Evolutionary conservation across 441 rosid species (phyloP).

Genomic region (Dalechampia spathulata): DNA sequence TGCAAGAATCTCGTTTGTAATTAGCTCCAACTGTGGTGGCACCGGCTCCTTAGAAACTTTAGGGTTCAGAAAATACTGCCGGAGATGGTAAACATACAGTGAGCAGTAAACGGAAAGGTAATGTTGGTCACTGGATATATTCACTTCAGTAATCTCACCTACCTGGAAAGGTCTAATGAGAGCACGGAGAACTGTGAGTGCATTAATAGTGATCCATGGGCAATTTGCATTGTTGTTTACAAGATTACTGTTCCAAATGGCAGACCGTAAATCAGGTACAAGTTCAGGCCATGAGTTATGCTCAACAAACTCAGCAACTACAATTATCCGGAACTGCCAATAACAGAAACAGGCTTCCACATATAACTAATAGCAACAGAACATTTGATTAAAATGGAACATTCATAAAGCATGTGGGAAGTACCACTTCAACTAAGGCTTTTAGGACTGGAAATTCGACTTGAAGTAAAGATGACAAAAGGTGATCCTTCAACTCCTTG

Average conservation of each 20-base stretch:
- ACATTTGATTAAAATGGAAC: background rate
- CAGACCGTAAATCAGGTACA: constrained; percentile 52
- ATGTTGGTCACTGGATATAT: background rate
- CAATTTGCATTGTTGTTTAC: constrained; percentile 25
- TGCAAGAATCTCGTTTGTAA: constrained; percentile 55
- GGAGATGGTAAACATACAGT: constrained; percentile 5
- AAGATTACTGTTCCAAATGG: constrained; percentile 55
- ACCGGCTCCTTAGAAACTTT: constrained; percentile 76
- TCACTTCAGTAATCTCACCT: background rate
- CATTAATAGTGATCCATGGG: constrained; percentile 53
- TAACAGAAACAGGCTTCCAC: constrained; percentile 4
- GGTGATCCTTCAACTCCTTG: constrained; percentile 71
- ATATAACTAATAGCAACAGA: constrained; percentile 1
- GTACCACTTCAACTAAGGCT: constrained; percentile 73
- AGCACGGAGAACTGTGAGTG: constrained; percentile 51
- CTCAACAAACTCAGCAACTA: constrained; percentile 58
- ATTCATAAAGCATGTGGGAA: background rate
- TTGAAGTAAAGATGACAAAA: constrained; percentile 54
- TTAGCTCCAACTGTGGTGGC: constrained; percentile 68
- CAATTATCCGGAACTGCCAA: constrained; percentile 57
- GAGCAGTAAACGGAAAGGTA: constrained; percentile 4
- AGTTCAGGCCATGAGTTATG: constrained; percentile 74
- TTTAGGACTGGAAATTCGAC: constrained; percentile 57
- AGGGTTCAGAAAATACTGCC: constrained; percentile 77
- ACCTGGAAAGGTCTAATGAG: constrained; percentile 85